These are phyloP conservation scores for Microsporum canis DNA, from an alignment of 2,329 filamentous ascomycete genomes.

Conservation along the genomic window DNA sequence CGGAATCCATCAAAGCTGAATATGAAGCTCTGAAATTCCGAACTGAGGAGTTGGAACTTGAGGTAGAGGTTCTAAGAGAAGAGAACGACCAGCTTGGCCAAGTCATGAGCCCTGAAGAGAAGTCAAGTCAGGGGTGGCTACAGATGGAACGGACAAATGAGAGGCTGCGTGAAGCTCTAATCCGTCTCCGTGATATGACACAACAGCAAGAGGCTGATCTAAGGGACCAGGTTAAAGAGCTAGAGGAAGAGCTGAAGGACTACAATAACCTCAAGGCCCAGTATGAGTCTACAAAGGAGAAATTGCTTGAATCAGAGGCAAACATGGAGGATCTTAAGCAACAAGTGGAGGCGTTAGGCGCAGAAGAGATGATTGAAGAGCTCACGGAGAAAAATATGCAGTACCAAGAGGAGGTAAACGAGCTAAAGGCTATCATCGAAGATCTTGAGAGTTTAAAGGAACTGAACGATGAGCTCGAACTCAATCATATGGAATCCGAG, in stretches of 20 bases:
- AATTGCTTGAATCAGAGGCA: constrained; percentile 58
- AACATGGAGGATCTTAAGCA: constrained; percentile 76
- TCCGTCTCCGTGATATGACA: constrained; percentile 74
- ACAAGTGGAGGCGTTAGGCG: constrained; percentile 78
- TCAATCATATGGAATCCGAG: constrained; percentile 84
- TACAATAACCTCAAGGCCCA: constrained; percentile 56
- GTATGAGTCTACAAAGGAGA: constrained; percentile 58
- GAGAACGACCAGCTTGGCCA: constrained; percentile 76
- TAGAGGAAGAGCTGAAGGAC: constrained; percentile 64
- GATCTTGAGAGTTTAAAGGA: constrained; percentile 85
- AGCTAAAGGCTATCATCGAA: constrained; percentile 69
- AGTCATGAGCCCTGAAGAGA: constrained; percentile 80
- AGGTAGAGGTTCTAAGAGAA: constrained; percentile 74
- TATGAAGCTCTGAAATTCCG: constrained; percentile 64
- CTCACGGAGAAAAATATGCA: constrained; percentile 77
- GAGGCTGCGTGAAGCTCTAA: constrained; percentile 69
- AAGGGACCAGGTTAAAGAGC: constrained; percentile 58
- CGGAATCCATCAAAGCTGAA: constrained; percentile 70
- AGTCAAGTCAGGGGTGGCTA: constrained; percentile 74
- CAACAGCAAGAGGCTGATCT: constrained; percentile 75
- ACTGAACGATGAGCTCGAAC: constrained; percentile 85
- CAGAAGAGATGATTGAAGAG: constrained; percentile 89
- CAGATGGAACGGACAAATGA: constrained; percentile 89
- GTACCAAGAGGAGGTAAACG: constrained; percentile 70
- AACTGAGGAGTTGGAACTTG: constrained; percentile 73